Base-by-base conservation (phyloP, 106 monocot species). In the Xerophyta viscosa region DNA sequence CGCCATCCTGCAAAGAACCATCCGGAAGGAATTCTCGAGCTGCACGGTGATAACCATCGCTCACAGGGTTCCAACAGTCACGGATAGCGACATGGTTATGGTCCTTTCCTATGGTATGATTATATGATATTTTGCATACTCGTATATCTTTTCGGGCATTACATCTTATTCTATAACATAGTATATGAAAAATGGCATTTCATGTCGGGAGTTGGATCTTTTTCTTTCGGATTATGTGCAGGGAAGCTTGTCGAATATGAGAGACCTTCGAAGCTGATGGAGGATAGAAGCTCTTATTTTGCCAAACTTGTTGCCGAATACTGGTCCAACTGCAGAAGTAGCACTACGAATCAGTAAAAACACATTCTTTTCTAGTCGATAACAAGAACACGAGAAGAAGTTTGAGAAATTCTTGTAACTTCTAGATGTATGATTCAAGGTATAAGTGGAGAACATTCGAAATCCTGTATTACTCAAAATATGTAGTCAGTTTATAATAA, bases 211-310 rank as follows among this genome's bases (percentile, higher is more conserved):
- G n/a, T 9, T 31, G n/a, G 2, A 29, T n/a, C 0, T 31, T 0
- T 15, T n/a, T 20, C 12, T 30, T 6, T 29, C 8, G 28, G 4
- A 12, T n/a, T 13, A 53, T 70, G 3, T 45, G 59, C 67, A 93
- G 87, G 92, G 52, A 93, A 77, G 15, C 60, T 93, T 31, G 43
- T 83, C 39, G 92, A 93, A 61, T 87, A 83, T 75, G 87, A 87
- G 43, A 80, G 48, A 17, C 92, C 92, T 0, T 56, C 71, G 10
- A 87, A 77, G 13, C 53, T 93, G 26, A 71, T 93, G 87, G 83
- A 84, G 36, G 71, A 49, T 1, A 56, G 57, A 4, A 29, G 55
- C 24, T 80, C 87, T 1, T 70, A 79, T 15, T 93, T 93, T 17
- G 57, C 87, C 8, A 83, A 75, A 24, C 80, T 93, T 20, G 80